Evolutionary conservation across 139 green algal species (phyloP), one percentile per base, ranked within the genome.

Genomic region (Micractinium conductrix): DNA sequence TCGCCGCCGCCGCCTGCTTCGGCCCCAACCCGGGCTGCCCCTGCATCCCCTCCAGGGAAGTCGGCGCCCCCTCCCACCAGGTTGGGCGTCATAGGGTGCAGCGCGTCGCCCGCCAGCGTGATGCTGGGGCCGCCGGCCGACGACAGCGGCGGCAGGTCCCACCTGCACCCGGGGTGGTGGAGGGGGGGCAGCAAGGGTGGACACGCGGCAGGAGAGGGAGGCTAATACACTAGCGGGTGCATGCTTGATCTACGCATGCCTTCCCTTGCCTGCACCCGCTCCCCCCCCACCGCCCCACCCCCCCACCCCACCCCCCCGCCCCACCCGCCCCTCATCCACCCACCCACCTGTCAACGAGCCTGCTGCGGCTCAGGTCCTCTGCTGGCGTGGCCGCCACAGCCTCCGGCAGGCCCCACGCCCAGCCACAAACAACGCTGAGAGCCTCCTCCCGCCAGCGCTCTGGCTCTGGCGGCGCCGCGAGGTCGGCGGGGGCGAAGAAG

Each of bases 41-140:
- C n/a, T n/a, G n/a, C n/a, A n/a, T n/a, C n/a, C n/a, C n/a, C n/a
- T n/a, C n/a, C n/a, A n/a, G n/a, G n/a, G n/a, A n/a, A n/a, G n/a
- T n/a, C n/a, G n/a, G n/a, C n/a, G n/a, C n/a, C n/a, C n/a, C n/a
- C n/a, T n/a, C n/a, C n/a, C n/a, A n/a, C n/a, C 50, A 96, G 86
- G 86, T 95, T 95, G 37, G 91, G 93, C 0, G 94, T 97, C 94
- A 96, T 96, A 28, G 94, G 94, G 85, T 97, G 94, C 37, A 92
- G 84, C 24, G 94, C 93, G 86, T 97, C 94, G 12, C 94, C 94
- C 37, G 85, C 86, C 69, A 97, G 84, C 2, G 93, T 95, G n/a
- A 95, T 68, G 24, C 78, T 50, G 33, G 87, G 85, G 16, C 63
- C 69, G 28, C 90, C 91, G 60, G n/a, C 14, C 44, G 33, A 26